Base-by-base conservation (phyloP, 345 rosid species). In the Luvunga scandens region DNA sequence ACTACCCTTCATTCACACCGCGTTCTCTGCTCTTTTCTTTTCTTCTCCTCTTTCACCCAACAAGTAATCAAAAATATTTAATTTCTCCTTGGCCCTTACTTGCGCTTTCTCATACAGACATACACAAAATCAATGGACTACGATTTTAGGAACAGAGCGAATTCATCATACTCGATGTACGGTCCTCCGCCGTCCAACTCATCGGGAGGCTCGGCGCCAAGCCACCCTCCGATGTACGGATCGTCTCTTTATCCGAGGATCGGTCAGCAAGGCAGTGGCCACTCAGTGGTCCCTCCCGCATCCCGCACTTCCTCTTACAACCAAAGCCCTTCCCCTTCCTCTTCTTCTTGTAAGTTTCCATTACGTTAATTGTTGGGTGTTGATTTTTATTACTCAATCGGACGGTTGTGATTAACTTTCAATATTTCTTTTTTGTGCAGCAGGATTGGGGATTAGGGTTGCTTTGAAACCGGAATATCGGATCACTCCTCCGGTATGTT, bases 401-500 rank as follows among this genome's bases (percentile, higher is more conserved):
- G 24, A 62, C 62, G 9, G 67, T 53, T 39, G 13, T 31, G 57
- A 39, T 34, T 24, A 72, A 50, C 25, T 50, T 66, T 71, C 66
- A 18, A 0, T 34, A 36, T 6, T 3, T 68, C 75, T 25, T 5
- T 78, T n/a, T 16, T 70, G 76, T 80, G 83, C 89, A 91, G 98
- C 96, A 30, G 97, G 93, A 83, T 80, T 91, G 72, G 97, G 99
- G 25, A 87, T 95, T 76, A 88, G 86, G 73, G 90, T 95, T 84
- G 80, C 83, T 66, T 30, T 91, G 66, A 95, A 93, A 79, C 95
- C 96, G 9, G 97, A 93, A 75, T 93, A 86, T 82, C 87, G 98
- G 48, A 91, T 95, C 59, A 85, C 95, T 71, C 96, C 93, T 22
- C 98, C 94, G 78, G 99, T 93, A 86, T 81, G 87, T 53, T 81